Conservation (phyloP, 345 rosid species). For the Aquilaria yunnanensis region DNA sequence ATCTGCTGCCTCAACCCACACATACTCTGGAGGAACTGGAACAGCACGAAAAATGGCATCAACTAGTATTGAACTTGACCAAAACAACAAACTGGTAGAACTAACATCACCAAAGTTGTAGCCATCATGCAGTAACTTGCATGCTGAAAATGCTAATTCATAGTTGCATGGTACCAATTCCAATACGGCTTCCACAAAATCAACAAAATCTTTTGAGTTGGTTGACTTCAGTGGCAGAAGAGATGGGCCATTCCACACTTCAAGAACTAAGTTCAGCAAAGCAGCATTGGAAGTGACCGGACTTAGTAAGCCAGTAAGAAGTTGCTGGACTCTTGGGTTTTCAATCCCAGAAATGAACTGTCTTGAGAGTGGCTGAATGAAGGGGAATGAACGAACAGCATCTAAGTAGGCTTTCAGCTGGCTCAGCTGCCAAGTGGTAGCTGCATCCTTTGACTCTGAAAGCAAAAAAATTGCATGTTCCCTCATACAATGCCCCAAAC, state of each 20-base stretch:
- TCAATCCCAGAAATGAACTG: constrained; percentile 46
- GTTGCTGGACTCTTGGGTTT: constrained; percentile 57
- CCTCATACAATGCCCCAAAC: constrained; percentile 52
- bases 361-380: constrained; percentile 54
- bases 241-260: constrained; percentile 68
- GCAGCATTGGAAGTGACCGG: constrained; percentile 48
- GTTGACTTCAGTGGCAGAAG: constrained; percentile 52
- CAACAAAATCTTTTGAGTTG: constrained; percentile 57
- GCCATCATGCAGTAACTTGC: constrained; percentile 37
- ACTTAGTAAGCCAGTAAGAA: constrained; percentile 43
- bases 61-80: constrained; percentile 61
- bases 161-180: constrained; percentile 64
- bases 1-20: constrained; percentile 71
- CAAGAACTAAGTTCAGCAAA: constrained; percentile 60
- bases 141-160: constrained; percentile 55
- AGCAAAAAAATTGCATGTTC: constrained; percentile 66
- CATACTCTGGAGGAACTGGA: constrained; percentile 74
- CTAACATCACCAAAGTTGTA: constrained; percentile 11
- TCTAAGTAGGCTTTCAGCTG: constrained; percentile 51
- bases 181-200: constrained; percentile 73
- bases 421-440: constrained; percentile 34
- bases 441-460: constrained; percentile 25
- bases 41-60: constrained; percentile 53
- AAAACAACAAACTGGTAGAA: constrained; percentile 47
- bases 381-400: constrained; percentile 35